A percentile compares a stretch with the other conserved stretches of the same genome.
phyloP scores from a whole-genome alignment of 306 rosid genomes.

The Inga oerstediana region DNA sequence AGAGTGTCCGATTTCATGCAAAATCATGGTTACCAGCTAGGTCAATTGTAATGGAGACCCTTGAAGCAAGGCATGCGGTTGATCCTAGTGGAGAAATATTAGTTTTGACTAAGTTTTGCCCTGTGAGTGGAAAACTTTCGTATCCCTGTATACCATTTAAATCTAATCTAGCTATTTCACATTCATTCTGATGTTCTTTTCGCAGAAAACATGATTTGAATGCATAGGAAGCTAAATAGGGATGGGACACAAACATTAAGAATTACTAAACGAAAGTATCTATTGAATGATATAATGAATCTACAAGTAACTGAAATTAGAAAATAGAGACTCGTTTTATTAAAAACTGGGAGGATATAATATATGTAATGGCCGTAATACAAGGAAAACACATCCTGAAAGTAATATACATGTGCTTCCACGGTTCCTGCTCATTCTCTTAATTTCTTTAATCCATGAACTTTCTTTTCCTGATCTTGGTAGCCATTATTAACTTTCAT shows the following conservation, averaged over 20 bases:
- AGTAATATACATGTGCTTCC: not conserved
- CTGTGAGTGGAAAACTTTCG: constrained; percentile 62
- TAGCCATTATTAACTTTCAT: not conserved
- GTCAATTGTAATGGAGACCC: constrained; percentile 81
- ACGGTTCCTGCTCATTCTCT: not conserved
- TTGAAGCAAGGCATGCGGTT: constrained; percentile 65
- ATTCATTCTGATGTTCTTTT: not conserved
- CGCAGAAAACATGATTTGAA: constrained; percentile 24
- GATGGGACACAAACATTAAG: not conserved
- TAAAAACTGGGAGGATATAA: not conserved
- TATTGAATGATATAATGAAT: not conserved
- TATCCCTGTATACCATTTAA: constrained; percentile 5
- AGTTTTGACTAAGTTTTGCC: constrained; percentile 81
- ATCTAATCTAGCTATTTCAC: constrained; percentile 21
- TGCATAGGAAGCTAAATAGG: not conserved
- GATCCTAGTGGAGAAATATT: constrained; percentile 92
- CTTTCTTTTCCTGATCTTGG: not conserved
- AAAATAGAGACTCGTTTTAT: not conserved
- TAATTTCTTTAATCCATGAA: not conserved
- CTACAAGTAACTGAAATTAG: not conserved
- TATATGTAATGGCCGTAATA: not conserved
- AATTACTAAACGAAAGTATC: not conserved
- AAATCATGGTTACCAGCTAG: constrained; percentile 98
- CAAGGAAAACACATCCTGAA: not conserved
- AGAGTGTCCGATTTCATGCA: constrained; percentile 75